phyloP scores from a whole-genome alignment of 2,329 filamentous ascomycete species.

The Aquanectria penicillioides region DNA sequence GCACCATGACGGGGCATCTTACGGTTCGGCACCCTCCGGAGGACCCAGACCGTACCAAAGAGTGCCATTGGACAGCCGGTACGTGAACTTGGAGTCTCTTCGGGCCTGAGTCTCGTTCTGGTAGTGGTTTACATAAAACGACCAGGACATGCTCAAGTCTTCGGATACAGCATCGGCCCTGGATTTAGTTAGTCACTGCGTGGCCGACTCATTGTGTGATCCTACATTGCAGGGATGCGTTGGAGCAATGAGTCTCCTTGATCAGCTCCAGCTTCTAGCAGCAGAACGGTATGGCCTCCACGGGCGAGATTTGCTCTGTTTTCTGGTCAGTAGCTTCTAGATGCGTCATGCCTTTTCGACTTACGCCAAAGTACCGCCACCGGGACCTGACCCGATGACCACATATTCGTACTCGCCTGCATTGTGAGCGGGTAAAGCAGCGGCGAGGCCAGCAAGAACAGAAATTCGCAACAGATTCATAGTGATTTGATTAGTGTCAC shows the following conservation, averaged over 20 bases:
- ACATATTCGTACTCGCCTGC: conserved; percentile 62
- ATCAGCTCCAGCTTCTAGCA: conserved; percentile 67
- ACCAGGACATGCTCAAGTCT: conserved; percentile 53
- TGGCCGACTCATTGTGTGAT: background rate
- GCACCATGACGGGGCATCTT: background rate
- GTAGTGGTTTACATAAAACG: conserved; percentile 71
- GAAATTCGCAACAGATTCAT: conserved; percentile 2
- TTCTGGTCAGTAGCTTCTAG: too few relatives aligned
- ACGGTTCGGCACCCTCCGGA: conserved; percentile 41
- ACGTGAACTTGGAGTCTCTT: conserved; percentile 35
- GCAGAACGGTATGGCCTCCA: conserved; percentile 63
- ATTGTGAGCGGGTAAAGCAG: conserved; percentile 2
- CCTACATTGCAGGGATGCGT: conserved; percentile 26
- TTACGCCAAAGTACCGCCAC: conserved; percentile 61
- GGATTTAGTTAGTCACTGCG: background rate
- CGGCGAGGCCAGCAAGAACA: conserved; percentile 6
- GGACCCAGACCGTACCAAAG: conserved; percentile 42
- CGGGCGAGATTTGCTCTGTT: conserved; percentile 59
- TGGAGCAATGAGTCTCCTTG: conserved; percentile 47
- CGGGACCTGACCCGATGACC: conserved; percentile 66
- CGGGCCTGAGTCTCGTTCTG: conserved; percentile 34
- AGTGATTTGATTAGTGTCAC: background rate
- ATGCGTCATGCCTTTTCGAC: background rate
- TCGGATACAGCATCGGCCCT: conserved; percentile 26
- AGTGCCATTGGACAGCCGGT: conserved; percentile 28